Evolutionary conservation across 805 yeast species (phyloP).

Genomic region (Tetrapisispora namnaoensis): DNA sequence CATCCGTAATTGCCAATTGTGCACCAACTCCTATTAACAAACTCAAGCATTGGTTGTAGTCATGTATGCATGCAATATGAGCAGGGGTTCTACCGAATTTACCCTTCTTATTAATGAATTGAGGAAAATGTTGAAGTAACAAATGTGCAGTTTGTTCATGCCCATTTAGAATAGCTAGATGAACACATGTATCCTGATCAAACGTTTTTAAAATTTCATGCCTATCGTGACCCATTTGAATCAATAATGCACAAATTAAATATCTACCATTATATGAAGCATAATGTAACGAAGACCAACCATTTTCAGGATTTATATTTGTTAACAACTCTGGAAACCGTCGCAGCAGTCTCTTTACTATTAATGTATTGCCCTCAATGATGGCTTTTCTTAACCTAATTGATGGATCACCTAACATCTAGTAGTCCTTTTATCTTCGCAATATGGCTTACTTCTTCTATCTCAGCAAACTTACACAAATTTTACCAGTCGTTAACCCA

Average conservation of each 20-base stretch:
- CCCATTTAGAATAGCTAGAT: slow-evolving; percentile 53
- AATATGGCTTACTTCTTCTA: no score
- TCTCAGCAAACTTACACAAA: not conserved
- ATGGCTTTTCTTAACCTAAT: slow-evolving; percentile 61
- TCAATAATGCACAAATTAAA: slow-evolving; percentile 50
- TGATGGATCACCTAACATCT: slow-evolving; percentile 42
- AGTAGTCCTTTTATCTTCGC: not conserved
- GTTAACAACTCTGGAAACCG: slow-evolving; percentile 61
- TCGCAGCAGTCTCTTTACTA: slow-evolving; percentile 54
- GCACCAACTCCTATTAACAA: slow-evolving; percentile 68
- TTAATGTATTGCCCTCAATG: slow-evolving; percentile 47
- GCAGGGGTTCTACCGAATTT: slow-evolving; percentile 48
- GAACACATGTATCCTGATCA: slow-evolving; percentile 55
- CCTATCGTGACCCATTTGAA: slow-evolving; percentile 47
- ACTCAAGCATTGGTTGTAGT: slow-evolving; percentile 53
- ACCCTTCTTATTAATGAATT: slow-evolving; percentile 41
- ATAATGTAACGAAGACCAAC: slow-evolving; percentile 79
- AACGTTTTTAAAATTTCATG: slow-evolving; percentile 44
- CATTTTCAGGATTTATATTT: slow-evolving; percentile 58
- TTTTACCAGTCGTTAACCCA: not conserved
- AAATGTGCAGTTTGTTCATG: slow-evolving; percentile 67
- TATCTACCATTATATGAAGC: slow-evolving; percentile 68
- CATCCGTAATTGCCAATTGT: slow-evolving; percentile 60
- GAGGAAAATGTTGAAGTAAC: slow-evolving; percentile 54
- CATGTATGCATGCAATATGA: slow-evolving; percentile 55